These are phyloP conservation scores for Clarireedia monteithiana DNA, from an alignment of 2,329 filamentous ascomycete species.

Conservation along the genomic window DNA sequence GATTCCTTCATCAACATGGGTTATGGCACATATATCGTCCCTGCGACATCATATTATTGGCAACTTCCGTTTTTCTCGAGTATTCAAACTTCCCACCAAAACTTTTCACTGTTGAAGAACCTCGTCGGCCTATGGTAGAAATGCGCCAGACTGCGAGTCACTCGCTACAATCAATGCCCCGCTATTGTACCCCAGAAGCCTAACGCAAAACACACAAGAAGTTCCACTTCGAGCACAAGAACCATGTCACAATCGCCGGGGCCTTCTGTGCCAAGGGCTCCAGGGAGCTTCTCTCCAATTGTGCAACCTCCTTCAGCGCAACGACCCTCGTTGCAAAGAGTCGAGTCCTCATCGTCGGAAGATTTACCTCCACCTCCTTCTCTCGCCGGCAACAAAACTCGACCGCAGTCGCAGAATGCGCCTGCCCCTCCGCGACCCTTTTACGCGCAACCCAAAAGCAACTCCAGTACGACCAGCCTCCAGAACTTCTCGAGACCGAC, in stretches of 20 bases:
- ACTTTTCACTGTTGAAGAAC: background rate
- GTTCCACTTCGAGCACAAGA: conserved; percentile 7
- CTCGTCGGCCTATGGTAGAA: background rate
- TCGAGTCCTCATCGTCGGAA: conserved; percentile 41
- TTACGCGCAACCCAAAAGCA: conserved; percentile 42
- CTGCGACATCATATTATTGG: background rate
- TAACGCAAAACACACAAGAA: conserved; percentile 9
- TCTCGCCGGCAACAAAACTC: conserved; percentile 29
- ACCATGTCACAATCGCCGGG: conserved; percentile 22
- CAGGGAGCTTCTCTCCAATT: conserved; percentile 28
- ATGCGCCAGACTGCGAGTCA: conserved; percentile 2
- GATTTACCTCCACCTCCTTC: conserved; percentile 27
- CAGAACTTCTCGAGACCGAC: conserved; percentile 54
- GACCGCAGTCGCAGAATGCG: conserved; percentile 38
- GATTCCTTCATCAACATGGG: background rate
- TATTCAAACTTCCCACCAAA: background rate
- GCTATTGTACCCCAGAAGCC: conserved; percentile 7
- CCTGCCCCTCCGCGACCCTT: conserved; percentile 36
- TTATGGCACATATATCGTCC: background rate
- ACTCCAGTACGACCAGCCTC: conserved; percentile 37
- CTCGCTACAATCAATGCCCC: conserved; percentile 9
- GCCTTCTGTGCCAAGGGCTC: conserved; percentile 19
- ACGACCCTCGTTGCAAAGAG: conserved; percentile 35
- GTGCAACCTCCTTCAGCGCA: conserved; percentile 26
- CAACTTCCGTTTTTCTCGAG: background rate